Conservation (phyloP, 2,329 filamentous ascomycete species). For the Fusarium incarnatum region DNA sequence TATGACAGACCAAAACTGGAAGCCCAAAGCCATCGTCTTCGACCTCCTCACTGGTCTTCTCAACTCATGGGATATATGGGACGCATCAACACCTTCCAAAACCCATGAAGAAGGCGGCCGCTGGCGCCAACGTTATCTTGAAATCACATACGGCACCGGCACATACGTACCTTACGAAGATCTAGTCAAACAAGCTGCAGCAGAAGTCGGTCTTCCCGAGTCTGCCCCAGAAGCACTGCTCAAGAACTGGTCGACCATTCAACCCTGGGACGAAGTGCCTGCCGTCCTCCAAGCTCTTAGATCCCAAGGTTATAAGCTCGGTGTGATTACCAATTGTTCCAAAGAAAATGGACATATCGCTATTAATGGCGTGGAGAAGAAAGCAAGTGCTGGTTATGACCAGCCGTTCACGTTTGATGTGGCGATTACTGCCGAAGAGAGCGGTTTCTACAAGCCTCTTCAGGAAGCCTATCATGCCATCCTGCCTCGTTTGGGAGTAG, state of each 20-base stretch:
- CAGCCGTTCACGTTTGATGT: slow-evolving; percentile 48
- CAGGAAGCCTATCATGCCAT: slow-evolving; percentile 50
- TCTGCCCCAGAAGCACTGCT: slow-evolving; percentile 48
- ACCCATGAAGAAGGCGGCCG: slow-evolving; percentile 44
- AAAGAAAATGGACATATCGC: slow-evolving; percentile 47
- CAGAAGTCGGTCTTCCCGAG: slow-evolving; percentile 46
- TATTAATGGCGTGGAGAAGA: slow-evolving; percentile 2
- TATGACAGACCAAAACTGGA: slow-evolving; percentile 33
- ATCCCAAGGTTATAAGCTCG: slow-evolving; percentile 48
- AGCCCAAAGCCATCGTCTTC: slow-evolving; percentile 53
- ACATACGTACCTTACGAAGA: slow-evolving; percentile 51
- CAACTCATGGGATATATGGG: slow-evolving; percentile 56
- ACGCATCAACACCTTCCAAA: slow-evolving; percentile 46
- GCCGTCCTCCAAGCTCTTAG: slow-evolving; percentile 40
- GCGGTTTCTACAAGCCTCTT: slow-evolving; percentile 55
- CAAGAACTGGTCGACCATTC: slow-evolving; percentile 45
- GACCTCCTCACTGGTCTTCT: slow-evolving; percentile 56
- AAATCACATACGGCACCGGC: slow-evolving; percentile 52
- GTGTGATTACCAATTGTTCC: slow-evolving; percentile 55
- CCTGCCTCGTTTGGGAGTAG: slow-evolving; percentile 45
- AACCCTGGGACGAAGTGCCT: slow-evolving; percentile 43
- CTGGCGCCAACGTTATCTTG: slow-evolving; percentile 55
- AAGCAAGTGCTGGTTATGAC: slow-evolving; percentile 13
- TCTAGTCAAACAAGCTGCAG: slow-evolving; percentile 47
- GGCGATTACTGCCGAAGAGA: slow-evolving; percentile 54